These are phyloP conservation scores for Glycine latifolia DNA, from an alignment of 306 rosid species.

Conservation along the genomic window DNA sequence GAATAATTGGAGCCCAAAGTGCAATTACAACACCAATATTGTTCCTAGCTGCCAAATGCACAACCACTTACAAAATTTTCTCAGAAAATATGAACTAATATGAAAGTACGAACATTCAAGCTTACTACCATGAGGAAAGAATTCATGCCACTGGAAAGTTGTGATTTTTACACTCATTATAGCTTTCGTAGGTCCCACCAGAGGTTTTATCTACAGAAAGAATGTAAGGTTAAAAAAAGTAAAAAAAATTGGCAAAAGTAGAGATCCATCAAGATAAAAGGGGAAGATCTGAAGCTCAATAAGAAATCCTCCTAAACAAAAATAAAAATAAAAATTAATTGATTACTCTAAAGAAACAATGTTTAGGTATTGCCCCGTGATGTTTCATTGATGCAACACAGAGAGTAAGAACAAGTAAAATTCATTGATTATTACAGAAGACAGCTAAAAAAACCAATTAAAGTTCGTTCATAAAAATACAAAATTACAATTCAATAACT, in stretches of 20 bases:
- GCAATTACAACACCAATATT: slow-evolving; percentile 95
- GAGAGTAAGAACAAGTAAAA: slow-evolving; percentile 13
- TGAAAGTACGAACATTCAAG: slow-evolving; percentile 32
- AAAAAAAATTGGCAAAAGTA: background rate
- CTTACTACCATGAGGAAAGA: slow-evolving; percentile 88
- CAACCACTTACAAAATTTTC: slow-evolving; percentile 30
- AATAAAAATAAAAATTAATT: slow-evolving; percentile 9
- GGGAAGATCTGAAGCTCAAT: background rate
- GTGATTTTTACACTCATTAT: slow-evolving; percentile 81
- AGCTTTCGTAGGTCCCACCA: slow-evolving; percentile 89
- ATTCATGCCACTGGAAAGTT: slow-evolving; percentile 91
- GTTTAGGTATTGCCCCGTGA: slow-evolving; percentile 1
- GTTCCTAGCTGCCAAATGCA: slow-evolving; percentile 80
- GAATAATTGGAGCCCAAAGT: slow-evolving; percentile 97
- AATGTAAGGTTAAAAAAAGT: slow-evolving; percentile 30
- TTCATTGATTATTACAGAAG: slow-evolving; percentile 15
- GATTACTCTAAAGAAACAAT: slow-evolving; percentile 20
- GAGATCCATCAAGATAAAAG: background rate
- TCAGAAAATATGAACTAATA: slow-evolving; percentile 33
- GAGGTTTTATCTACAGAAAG: slow-evolving; percentile 81
- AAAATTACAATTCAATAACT: slow-evolving; percentile 32
- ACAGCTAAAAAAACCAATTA: slow-evolving; percentile 6
- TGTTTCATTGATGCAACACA: slow-evolving; percentile 9
- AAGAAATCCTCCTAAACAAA: slow-evolving; percentile 12
- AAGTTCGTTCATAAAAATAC: slow-evolving; percentile 11